These are phyloP conservation scores for Cutaneotrichosporon dermatis DNA, from an alignment of 1,284 basidiomycete genomes.

Conservation along the genomic window DNA sequence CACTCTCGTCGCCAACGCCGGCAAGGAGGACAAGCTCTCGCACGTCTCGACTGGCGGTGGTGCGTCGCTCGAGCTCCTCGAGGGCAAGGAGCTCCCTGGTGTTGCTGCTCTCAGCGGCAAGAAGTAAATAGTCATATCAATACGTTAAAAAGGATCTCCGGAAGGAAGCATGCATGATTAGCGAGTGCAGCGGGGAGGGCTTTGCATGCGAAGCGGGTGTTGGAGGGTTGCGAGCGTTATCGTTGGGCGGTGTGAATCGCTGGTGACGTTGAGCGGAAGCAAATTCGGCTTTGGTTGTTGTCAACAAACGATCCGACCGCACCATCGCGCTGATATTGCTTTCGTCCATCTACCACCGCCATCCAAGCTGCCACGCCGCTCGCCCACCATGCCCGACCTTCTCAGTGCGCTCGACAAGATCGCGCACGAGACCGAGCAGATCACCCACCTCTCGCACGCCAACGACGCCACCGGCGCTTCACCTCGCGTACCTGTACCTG, in stretches of 20 bases:
- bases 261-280: conserved; percentile 1
- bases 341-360: background rate
- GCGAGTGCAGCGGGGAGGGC: background rate
- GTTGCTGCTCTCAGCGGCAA: conserved; percentile 75
- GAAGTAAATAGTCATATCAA: conserved; percentile 31
- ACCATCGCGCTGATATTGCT: background rate
- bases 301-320: conserved; percentile 16
- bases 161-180: background rate
- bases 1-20: conserved; percentile 78
- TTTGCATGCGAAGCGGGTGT: background rate
- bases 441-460: conserved; percentile 28
- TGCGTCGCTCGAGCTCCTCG: conserved; percentile 88
- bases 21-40: conserved; percentile 80
- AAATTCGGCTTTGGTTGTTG: conserved; percentile 6
- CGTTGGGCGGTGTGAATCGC: too few species aligned
- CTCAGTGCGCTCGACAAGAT: conserved; percentile 36
- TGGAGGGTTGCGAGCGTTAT: too few species aligned
- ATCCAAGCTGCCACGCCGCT: background rate
- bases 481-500: conserved; percentile 34
- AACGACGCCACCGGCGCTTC: conserved; percentile 37
- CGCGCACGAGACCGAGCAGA: conserved; percentile 32
- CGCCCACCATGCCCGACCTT: conserved; percentile 35
- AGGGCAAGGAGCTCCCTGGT: conserved; percentile 89
- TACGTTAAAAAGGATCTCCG: background rate
- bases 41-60: conserved; percentile 98